Conservation (phyloP, 1,284 basidiomycete genomes). For the Neonothopanus nambi region DNA sequence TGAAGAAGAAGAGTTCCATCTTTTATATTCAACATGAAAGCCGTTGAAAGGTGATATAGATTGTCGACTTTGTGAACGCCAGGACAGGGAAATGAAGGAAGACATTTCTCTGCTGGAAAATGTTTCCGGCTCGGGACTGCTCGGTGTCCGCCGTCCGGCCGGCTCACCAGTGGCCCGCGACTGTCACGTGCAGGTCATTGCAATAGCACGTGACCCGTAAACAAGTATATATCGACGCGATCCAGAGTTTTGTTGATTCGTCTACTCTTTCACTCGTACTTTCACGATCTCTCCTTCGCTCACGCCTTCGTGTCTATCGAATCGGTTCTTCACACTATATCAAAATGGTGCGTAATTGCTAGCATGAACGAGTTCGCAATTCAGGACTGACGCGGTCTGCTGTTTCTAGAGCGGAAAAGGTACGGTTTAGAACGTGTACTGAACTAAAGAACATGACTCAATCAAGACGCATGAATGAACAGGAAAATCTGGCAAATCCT, state of each 20-base stretch:
- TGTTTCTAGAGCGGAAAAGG: constrained; percentile 49
- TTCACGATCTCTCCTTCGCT: constrained; percentile 33
- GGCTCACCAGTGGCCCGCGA: no score
- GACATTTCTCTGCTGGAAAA: no score
- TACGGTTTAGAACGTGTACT: constrained; percentile 25
- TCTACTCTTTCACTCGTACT: constrained; percentile 41
- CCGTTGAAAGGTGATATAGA: no score
- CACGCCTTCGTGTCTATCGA: constrained; percentile 21
- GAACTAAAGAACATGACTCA: neutral
- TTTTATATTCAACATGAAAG: neutral
- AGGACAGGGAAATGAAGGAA: no score
- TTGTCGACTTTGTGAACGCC: no score
- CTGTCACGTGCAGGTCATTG: no score
- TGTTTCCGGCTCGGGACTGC: no score
- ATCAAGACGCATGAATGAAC: neutral
- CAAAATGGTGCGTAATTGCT: constrained; percentile 17
- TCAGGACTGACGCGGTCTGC: constrained; percentile 5
- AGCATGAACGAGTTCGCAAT: neutral
- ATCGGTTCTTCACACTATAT: constrained; percentile 15
- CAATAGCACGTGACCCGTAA: no score
- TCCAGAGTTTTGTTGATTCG: constrained; percentile 41
- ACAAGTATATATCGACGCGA: constrained; percentile 37
- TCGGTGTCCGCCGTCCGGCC: no score
- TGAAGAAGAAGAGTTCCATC: neutral
- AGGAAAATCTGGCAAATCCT: constrained; percentile 62